Evolutionary conservation across 2,329 filamentous ascomycete genomes (phyloP), one percentile per base, ranked within the genome.

Genomic region (Fonsecaea erecta): DNA sequence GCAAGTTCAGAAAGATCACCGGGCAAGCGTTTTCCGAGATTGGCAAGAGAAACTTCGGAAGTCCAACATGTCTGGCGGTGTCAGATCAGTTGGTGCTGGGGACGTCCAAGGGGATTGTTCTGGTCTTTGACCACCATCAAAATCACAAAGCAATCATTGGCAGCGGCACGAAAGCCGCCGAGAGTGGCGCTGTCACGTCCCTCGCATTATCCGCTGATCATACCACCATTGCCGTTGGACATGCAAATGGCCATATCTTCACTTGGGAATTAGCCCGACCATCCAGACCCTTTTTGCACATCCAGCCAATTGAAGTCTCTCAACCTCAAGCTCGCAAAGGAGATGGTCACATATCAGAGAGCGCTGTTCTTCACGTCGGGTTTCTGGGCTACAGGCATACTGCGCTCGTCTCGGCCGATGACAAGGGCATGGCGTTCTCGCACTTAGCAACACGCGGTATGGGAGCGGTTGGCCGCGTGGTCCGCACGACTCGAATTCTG

Each of bases 111-210:
- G 95, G 96, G 60, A 89, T 97, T 77, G 90, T 98, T 63, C 82
- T 99, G 75, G 88, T 98, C 65, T 99, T 99, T 80, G 96, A 99
- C 80, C 98, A 97, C 77, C 92, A 96, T 76, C 95, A 99, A 78
- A 95, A 91, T 71, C 81, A 98, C 63, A 97, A 96, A 78, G 89
- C 91, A 72, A 96, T 98, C 64, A 92, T 99, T 69, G 95, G 95
- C 1, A 90, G 91, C 34, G 93, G 94, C 35, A 97, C 93, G 0
- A 97, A 95, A 84, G 90, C 91, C 91, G 86, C 96, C 57, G 95
- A 98, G 79, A 96, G 90, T 69, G 96, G 95, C 1, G 82, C 93
- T 52, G 85, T 99, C 55, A 96, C 92, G 3, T 86, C 95, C 1
- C 82, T 99, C 64, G 92, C 95, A 4, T 88, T 98, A 64, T 97